Evolutionary conservation across 108 stramenopile genomes (phyloP).

Genomic region (Aurantiochytrium sp.): DNA sequence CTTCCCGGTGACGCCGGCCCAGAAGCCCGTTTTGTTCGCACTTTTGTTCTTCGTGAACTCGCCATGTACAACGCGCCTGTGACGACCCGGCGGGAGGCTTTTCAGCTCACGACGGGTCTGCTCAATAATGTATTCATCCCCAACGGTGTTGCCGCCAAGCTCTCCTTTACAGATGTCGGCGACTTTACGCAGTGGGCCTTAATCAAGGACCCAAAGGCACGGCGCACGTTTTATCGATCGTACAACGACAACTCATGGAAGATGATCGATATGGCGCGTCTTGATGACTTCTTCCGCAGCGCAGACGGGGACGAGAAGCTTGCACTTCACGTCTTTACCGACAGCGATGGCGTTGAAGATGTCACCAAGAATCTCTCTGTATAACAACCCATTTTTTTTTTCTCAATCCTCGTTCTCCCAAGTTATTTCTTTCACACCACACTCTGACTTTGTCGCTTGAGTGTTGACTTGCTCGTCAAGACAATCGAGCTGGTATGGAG

Average conservation of each 20-base stretch:
- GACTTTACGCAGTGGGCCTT: constrained; percentile 19
- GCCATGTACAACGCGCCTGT: background rate
- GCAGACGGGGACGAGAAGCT: background rate
- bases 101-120: background rate
- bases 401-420: too few species aligned
- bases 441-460: too few species aligned
- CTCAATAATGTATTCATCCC: constrained; percentile 15
- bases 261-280: background rate
- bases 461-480: too few species aligned
- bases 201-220: background rate
- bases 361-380: background rate
- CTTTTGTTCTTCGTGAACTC: constrained; percentile 8
- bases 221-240: background rate
- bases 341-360: background rate
- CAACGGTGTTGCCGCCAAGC: background rate
- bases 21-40: background rate
- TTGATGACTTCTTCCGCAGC: background rate
- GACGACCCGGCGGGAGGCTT: background rate
- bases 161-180: background rate
- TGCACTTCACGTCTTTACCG: background rate
- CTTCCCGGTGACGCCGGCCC: background rate
- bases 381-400: too few species aligned
- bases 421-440: too few species aligned
- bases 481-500: too few species aligned
- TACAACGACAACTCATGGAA: background rate